Percentiles rank a stretch among this genome's conserved stretches.
These are phyloP conservation scores for Rhizopogon roseolus DNA, from an alignment of 768 basidiomycete species.

Conservation along the genomic window DNA sequence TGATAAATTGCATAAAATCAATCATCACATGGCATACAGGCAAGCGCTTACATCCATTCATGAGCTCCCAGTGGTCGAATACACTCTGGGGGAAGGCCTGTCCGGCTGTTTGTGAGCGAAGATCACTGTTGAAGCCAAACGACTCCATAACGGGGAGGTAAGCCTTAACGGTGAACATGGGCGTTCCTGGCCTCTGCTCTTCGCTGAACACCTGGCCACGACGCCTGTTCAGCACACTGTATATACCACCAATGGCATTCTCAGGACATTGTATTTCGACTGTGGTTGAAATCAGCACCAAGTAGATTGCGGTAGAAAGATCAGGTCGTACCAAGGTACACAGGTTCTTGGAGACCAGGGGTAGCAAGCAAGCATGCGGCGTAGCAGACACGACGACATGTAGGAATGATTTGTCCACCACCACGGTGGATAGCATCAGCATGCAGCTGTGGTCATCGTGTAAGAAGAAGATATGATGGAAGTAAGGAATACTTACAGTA, in stretches of 20 bases:
- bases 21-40: background rate
- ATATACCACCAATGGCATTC: slow-evolving; percentile 96
- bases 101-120: slow-evolving; percentile 87
- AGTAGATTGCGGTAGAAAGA: background rate
- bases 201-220: slow-evolving; percentile 98
- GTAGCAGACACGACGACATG: slow-evolving; percentile 93
- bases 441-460: slow-evolving; percentile 59
- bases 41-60: slow-evolving; percentile 67
- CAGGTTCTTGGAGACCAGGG: slow-evolving; percentile 91
- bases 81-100: slow-evolving; percentile 98
- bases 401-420: slow-evolving; percentile 97
- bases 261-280: slow-evolving; percentile 99
- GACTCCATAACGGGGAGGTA: slow-evolving; percentile 90
- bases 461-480: background rate
- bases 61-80: slow-evolving; percentile 89
- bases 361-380: slow-evolving; percentile 90
- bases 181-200: slow-evolving; percentile 95
- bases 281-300: slow-evolving; percentile 24
- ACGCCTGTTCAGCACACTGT: slow-evolving; percentile 89
- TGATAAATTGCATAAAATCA: slow-evolving; percentile 18
- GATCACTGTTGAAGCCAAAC: slow-evolving; percentile 97
- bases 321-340: slow-evolving; percentile 72
- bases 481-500: slow-evolving; percentile 51
- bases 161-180: slow-evolving; percentile 99
- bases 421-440: slow-evolving; percentile 99